Conservation (phyloP, 495 filamentous ascomycete species). For the Clavariopsis aquatica region DNA sequence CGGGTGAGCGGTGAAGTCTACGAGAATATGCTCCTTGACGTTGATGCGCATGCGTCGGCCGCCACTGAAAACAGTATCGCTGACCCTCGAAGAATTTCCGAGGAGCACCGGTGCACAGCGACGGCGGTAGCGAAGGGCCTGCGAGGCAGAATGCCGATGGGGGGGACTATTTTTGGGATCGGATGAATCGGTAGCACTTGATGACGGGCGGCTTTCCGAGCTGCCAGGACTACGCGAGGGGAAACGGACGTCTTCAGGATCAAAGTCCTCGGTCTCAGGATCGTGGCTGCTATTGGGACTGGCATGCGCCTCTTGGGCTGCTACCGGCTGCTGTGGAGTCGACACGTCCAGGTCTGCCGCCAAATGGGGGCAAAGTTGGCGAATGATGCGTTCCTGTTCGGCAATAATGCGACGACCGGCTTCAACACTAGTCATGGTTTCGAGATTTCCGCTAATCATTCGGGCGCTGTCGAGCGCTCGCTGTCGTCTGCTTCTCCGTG, state of each 20-base stretch:
- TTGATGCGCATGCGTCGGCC: slow-evolving; percentile 45
- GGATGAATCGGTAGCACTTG: slow-evolving; percentile 29
- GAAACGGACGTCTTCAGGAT: slow-evolving; percentile 36
- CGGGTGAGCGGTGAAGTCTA: slow-evolving; percentile 21
- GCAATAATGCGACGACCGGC: slow-evolving; percentile 29
- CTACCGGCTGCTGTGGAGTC: not conserved
- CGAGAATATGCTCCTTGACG: slow-evolving; percentile 39
- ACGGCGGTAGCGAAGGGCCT: slow-evolving; percentile 44
- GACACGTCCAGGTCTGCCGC: not conserved
- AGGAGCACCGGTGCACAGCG: slow-evolving; percentile 44
- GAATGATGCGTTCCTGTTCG: slow-evolving; percentile 39
- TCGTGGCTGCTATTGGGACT: slow-evolving; percentile 6
- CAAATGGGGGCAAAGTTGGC: slow-evolving; percentile 35
- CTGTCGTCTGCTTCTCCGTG: slow-evolving; percentile 40
- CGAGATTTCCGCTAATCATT: slow-evolving; percentile 10
- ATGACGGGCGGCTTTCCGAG: slow-evolving; percentile 22
- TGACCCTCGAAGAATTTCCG: slow-evolving; percentile 39
- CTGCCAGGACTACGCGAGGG: slow-evolving; percentile 23
- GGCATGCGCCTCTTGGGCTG: not conserved
- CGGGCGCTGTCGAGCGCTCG: slow-evolving; percentile 25
- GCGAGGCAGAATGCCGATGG: slow-evolving; percentile 30
- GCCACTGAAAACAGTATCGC: slow-evolving; percentile 42
- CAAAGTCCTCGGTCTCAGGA: slow-evolving; percentile 36
- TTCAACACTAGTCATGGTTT: slow-evolving; percentile 14
- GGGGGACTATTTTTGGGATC: slow-evolving; percentile 38